Evolutionary conservation across 106 monocot genomes (phyloP), one percentile per base, ranked within the genome.

Genomic region (Phalaenopsis equestris): DNA sequence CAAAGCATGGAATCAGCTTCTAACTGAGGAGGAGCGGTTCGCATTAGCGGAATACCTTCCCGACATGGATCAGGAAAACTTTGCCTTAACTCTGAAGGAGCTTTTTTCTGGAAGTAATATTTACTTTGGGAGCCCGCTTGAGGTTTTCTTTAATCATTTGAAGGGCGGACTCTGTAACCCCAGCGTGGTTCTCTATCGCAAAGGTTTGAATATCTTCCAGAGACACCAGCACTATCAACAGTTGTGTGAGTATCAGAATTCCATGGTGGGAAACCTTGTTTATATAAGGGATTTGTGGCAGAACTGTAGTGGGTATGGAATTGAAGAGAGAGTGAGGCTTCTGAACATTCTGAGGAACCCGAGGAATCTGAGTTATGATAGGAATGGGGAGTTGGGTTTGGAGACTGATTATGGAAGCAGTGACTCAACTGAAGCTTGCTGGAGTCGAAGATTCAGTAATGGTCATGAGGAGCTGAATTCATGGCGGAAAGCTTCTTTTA

Each of bases 21-120:
- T 96, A 39, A 78, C 88, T 2, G 95, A 96, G 82, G 88, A 93
- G 42, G 95, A 96, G 43, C 82, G 95, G 24, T 79, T 90, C 45
- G 80, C 80, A 16, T 85, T 96, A 1, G 58, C 93, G 0, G 86
- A 84, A n/a, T 85, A 83, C 47, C 84, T 96, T 14, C 95, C 95
- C 9, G 93, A 96, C 48, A 83, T 93, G 86, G 93, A 96, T 79
- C 84, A 83, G 46, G 86, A 89, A 79, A 91, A 83, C 21, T 93
- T 89, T 74, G 55, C 64, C 4, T 41, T 64, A 52, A 96, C 95
- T 10, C 81, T 96, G 4, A 83, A 47, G 15, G 95, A 96, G 79
- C 89, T 96, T 14, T 79, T 96, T 11, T 75, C 83, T 1, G 93
- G 89, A 0, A 56, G 78, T 8, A 91, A 91, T 78, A 91, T 96